Percentiles rank a stretch among this genome's conserved stretches.
Conservation (phyloP, 495 filamentous ascomycete species). For the Neurospora sp. region DNA sequence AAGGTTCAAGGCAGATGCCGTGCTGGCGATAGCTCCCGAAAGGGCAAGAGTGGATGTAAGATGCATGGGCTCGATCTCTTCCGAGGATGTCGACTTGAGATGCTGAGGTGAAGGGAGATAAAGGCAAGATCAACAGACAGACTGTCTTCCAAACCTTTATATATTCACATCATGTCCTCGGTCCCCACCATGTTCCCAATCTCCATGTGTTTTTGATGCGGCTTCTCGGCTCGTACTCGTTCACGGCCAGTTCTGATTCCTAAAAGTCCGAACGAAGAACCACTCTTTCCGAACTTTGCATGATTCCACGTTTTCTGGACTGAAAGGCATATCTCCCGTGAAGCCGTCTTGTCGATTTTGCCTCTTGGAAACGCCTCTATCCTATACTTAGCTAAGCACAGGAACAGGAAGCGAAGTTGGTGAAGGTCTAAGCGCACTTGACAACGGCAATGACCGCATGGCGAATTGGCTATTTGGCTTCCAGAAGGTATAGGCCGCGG, state of each 20-base stretch:
- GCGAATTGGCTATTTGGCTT: too few species aligned
- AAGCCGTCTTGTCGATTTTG: too few species aligned
- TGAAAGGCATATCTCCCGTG: too few species aligned
- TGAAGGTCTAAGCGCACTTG: too few species aligned
- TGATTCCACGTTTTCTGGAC: too few species aligned
- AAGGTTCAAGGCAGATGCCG: conserved; percentile 3
- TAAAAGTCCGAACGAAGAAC: background rate
- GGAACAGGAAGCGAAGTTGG: too few species aligned
- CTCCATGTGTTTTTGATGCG: background rate
- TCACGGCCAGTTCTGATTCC: background rate
- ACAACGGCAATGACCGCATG: too few species aligned
- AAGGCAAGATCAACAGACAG: background rate
- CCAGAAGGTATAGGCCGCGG: too few species aligned
- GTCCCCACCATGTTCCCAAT: background rate
- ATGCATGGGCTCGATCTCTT: background rate
- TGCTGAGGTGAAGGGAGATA: background rate
- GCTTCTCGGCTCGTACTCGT: background rate
- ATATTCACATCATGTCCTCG: background rate
- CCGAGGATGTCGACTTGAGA: background rate
- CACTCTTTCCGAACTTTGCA: background rate
- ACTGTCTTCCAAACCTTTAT: background rate
- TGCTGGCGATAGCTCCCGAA: background rate
- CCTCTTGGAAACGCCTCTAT: too few species aligned
- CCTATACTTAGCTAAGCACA: too few species aligned
- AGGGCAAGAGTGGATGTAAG: background rate